Evolutionary conservation across 805 yeast genomes (phyloP).

Genomic region (Yarrowia porcina): DNA sequence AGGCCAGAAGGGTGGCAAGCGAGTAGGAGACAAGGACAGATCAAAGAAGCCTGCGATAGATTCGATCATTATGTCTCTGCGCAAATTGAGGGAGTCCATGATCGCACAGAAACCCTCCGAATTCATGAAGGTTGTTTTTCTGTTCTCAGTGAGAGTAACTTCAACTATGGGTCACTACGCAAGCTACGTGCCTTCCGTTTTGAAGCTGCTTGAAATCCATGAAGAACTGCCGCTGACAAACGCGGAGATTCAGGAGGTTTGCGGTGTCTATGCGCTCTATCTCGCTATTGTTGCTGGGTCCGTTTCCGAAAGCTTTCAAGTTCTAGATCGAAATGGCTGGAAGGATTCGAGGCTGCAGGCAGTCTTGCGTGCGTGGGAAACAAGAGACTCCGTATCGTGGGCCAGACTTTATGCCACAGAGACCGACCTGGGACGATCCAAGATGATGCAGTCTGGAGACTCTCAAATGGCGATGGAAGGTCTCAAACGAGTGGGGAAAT

Average conservation of each 20-base stretch:
- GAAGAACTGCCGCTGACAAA: constrained; percentile 31
- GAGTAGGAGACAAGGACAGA: not conserved
- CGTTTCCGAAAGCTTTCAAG: constrained; percentile 29
- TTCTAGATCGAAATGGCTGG: constrained; percentile 27
- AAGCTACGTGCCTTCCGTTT: constrained; percentile 54
- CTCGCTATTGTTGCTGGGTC: constrained; percentile 31
- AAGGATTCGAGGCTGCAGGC: constrained; percentile 18
- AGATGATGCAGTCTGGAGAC: constrained; percentile 23
- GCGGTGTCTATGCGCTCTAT: constrained; percentile 47
- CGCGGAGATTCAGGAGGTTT: constrained; percentile 44
- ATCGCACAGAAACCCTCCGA: constrained; percentile 41
- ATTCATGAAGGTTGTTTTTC: constrained; percentile 47
- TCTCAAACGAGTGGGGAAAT: constrained; percentile 25
- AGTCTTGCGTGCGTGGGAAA: constrained; percentile 26
- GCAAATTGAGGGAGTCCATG: constrained; percentile 56
- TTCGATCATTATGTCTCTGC: constrained; percentile 15
- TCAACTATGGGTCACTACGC: constrained; percentile 49
- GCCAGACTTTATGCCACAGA: constrained; percentile 3
- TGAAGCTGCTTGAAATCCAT: constrained; percentile 41
- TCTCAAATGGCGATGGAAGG: constrained; percentile 17
- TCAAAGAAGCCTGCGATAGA: constrained; percentile 16
- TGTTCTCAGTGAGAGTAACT: constrained; percentile 48
- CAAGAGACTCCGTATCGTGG: constrained; percentile 28
- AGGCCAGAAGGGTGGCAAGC: constrained; percentile 1
- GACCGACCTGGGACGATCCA: constrained; percentile 5